Conservation (phyloP, 345 rosid genomes). For the Crucihimalaya himalaica region DNA sequence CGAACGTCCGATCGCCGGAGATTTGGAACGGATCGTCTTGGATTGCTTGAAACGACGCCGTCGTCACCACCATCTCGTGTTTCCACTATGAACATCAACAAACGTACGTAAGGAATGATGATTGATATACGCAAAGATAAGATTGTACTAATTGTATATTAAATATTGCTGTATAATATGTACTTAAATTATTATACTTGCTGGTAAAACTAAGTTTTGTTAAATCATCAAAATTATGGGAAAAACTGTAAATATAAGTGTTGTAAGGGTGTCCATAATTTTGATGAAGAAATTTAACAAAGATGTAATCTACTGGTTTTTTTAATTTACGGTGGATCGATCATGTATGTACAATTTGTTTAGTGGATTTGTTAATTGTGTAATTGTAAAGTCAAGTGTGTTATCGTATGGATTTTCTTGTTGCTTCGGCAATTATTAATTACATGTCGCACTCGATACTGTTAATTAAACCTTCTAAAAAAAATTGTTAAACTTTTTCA, state of each 20-base stretch:
- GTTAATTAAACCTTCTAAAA: background rate
- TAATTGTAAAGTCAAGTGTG: conserved; percentile 15
- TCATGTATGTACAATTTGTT: background rate
- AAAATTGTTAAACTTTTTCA: background rate
- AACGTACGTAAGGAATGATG: conserved; percentile 22
- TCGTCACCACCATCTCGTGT: conserved; percentile 36
- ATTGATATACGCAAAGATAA: background rate
- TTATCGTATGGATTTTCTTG: background rate
- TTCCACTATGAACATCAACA: conserved; percentile 18
- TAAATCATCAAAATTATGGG: conserved; percentile 31
- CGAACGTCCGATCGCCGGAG: conserved; percentile 31
- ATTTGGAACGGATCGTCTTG: conserved; percentile 32
- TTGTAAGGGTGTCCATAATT: conserved; percentile 17
- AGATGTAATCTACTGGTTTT: background rate
- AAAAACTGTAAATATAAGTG: conserved; percentile 34
- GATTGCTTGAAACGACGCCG: conserved; percentile 15
- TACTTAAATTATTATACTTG: background rate
- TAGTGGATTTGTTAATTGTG: conserved; percentile 17
- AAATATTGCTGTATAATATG: background rate
- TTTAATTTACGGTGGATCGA: conserved; percentile 13
- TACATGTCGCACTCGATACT: background rate
- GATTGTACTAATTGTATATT: conserved; percentile 9
- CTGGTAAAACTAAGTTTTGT: conserved; percentile 16
- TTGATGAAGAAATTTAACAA: conserved; percentile 15
- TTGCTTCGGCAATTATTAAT: background rate